Evolutionary conservation across 129 eudicot genomes (phyloP).

Genomic region (Smallanthus sonchifolius): DNA sequence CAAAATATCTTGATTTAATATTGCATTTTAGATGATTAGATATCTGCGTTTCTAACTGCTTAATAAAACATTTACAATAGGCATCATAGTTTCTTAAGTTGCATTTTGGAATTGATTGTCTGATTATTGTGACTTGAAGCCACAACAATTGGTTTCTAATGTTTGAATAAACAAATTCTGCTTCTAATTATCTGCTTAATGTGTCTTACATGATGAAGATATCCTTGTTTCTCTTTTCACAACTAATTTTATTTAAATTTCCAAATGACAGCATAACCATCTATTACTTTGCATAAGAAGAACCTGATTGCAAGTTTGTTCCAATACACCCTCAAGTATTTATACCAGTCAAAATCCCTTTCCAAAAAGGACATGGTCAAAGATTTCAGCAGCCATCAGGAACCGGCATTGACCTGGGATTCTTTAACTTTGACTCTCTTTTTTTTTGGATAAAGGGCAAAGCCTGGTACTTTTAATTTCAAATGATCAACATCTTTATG

Average conservation of each 20-base stretch:
- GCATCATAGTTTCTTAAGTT: not conserved
- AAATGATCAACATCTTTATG: conserved; percentile 25
- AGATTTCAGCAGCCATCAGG: conserved; percentile 66
- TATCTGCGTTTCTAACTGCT: not conserved
- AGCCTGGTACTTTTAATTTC: conserved; percentile 33
- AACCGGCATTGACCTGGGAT: conserved; percentile 76
- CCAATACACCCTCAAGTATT: conserved; percentile 56
- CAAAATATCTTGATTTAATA: not conserved
- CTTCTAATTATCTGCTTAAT: too few species aligned
- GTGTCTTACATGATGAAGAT: not conserved
- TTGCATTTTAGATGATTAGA: not conserved
- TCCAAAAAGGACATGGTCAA: conserved; percentile 62
- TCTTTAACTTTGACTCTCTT: conserved; percentile 51
- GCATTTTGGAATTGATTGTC: not conserved
- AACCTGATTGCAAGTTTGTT: conserved; percentile 39
- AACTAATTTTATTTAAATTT: not conserved
- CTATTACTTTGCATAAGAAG: conserved; percentile 80
- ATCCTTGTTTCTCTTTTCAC: not conserved
- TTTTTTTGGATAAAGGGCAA: too few species aligned
- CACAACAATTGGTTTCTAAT: not conserved
- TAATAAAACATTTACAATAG: not conserved
- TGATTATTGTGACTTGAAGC: not conserved
- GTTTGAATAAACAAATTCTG: not conserved
- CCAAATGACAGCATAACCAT: conserved; percentile 61
- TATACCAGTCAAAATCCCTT: conserved; percentile 61